Conservation (phyloP, 306 rosid genomes). For the Castanea crenata region DNA sequence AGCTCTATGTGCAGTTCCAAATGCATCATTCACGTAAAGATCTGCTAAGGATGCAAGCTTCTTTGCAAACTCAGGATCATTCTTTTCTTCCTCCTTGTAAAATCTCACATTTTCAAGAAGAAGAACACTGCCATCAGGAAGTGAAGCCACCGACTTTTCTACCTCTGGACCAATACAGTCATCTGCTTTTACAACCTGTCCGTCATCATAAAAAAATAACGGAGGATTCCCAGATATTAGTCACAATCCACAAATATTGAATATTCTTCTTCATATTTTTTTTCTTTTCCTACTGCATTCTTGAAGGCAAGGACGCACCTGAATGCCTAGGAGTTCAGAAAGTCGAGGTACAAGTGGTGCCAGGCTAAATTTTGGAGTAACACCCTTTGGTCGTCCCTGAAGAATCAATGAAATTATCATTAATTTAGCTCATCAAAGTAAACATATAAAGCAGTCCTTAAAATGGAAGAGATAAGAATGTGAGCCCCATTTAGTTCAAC, state of each 20-base stretch:
- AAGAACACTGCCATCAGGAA: conserved; percentile 88
- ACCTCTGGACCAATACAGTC: conserved; percentile 95
- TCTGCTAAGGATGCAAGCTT: conserved; percentile 94
- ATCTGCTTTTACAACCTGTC: conserved; percentile 88
- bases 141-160: conserved; percentile 76
- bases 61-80: conserved; percentile 91
- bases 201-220: conserved; percentile 21
- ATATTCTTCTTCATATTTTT: not conserved
- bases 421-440: conserved; percentile 28
- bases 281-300: not conserved
- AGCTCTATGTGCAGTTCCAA: conserved; percentile 99
- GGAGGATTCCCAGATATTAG: conserved; percentile 4
- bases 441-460: not conserved
- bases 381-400: conserved; percentile 99
- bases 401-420: conserved; percentile 27
- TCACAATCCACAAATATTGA: conserved; percentile 10
- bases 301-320: conserved; percentile 39
- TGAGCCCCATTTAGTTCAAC: not conserved
- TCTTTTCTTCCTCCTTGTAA: conserved; percentile 98
- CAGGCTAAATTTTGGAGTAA: conserved; percentile 91
- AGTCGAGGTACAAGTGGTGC: conserved; percentile 96
- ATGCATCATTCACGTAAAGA: conserved; percentile 93
- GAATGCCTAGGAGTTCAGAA: conserved; percentile 86
- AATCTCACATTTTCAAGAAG: conserved; percentile 97
- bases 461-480: not conserved